Evolutionary conservation across 2,329 filamentous ascomycete genomes (phyloP).

Genomic region (Penicillium glabrum): DNA sequence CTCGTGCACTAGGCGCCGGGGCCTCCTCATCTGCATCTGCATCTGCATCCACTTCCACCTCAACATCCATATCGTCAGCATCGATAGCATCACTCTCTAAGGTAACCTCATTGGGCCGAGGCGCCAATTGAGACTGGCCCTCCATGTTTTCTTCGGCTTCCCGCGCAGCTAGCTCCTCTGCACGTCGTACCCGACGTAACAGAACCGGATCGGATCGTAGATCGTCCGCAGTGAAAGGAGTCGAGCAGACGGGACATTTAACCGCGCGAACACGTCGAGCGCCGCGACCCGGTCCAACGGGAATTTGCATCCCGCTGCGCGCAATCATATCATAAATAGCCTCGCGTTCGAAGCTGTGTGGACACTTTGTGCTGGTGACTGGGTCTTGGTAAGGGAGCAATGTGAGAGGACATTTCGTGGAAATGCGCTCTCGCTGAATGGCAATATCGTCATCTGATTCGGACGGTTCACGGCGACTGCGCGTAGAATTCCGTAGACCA

Average conservation of each 20-base stretch:
- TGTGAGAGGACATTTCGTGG: constrained; percentile 50
- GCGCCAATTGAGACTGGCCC: constrained; percentile 13
- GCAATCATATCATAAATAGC: constrained; percentile 49
- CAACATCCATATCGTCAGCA: constrained; percentile 22
- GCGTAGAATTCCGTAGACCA: not conserved
- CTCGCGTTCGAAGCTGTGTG: constrained; percentile 49
- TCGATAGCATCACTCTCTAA: constrained; percentile 31
- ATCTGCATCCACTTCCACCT: constrained; percentile 16
- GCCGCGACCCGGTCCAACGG: constrained; percentile 15
- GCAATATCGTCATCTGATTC: constrained; percentile 46
- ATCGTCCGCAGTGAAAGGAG: constrained; percentile 36
- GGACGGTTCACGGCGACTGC: constrained; percentile 17
- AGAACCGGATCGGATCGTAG: constrained; percentile 43
- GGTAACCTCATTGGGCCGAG: constrained; percentile 25
- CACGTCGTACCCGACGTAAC: constrained; percentile 38
- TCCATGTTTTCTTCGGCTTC: constrained; percentile 33
- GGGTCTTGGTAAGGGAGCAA: constrained; percentile 47
- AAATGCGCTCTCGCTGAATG: constrained; percentile 46
- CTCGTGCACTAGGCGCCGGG: not conserved
- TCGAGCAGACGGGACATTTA: constrained; percentile 45
- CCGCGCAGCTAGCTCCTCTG: constrained; percentile 25
- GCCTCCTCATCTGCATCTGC: not conserved
- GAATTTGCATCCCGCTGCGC: constrained; percentile 30
- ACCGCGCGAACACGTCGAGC: constrained; percentile 27
- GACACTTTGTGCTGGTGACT: constrained; percentile 50